Evolutionary conservation across 352 stramenopile genomes (phyloP).

Genomic region (Phytophthora foliorum): DNA sequence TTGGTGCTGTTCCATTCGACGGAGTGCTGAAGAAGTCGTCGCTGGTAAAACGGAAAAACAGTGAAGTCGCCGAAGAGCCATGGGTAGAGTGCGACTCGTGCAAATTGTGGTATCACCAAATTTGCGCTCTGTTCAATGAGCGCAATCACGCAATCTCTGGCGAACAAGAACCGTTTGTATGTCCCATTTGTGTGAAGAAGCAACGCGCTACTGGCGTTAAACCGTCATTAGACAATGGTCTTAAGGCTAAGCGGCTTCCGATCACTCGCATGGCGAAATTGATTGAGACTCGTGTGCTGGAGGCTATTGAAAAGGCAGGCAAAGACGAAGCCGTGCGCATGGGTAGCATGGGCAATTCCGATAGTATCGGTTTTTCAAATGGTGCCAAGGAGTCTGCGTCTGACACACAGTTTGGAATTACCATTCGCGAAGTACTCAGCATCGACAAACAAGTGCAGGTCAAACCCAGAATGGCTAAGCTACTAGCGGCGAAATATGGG

Average conservation of each 20-base stretch:
- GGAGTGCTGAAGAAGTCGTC: constrained; percentile 93
- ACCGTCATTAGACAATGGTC: constrained; percentile 80
- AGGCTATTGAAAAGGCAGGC: constrained; percentile 76
- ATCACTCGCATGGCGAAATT: constrained; percentile 88
- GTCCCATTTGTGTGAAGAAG: constrained; percentile 90
- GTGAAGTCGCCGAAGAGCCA: constrained; percentile 96
- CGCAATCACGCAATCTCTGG: constrained; percentile 96
- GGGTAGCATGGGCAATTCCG: constrained; percentile 83
- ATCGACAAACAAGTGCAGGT: constrained; percentile 92
- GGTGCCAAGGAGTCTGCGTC: constrained; percentile 72
- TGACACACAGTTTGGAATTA: constrained; percentile 87
- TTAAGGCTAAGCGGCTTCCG: constrained; percentile 82
- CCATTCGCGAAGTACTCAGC: constrained; percentile 87
- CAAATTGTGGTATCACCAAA: constrained; percentile 99
- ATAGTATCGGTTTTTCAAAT: constrained; percentile 84
- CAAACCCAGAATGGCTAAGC: constrained; percentile 85
- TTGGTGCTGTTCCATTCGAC: constrained; percentile 50
- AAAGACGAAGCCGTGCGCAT: constrained; percentile 85
- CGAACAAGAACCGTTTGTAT: constrained; percentile 90
- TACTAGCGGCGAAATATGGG: constrained; percentile 72
- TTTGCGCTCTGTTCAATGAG: constrained; percentile 99
- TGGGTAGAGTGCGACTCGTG: constrained; percentile 99
- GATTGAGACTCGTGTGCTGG: constrained; percentile 85
- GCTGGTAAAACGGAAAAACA: constrained; percentile 98
- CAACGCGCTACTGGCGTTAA: constrained; percentile 77